phyloP scores from a whole-genome alignment of 192 early-diverging fungal genomes.

The Mortierella antarctica region DNA sequence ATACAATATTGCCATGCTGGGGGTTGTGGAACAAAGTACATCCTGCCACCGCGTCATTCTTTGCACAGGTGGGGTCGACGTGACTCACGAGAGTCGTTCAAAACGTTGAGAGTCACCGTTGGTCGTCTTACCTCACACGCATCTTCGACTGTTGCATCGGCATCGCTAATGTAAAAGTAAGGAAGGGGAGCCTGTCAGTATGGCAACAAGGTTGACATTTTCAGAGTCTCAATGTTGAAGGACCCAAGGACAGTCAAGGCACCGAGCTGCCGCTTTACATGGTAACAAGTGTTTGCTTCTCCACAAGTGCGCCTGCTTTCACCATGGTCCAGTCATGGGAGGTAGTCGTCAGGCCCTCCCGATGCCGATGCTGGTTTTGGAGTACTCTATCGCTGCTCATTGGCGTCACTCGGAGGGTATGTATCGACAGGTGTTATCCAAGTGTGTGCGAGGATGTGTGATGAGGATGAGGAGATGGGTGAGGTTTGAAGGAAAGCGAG shows the following conservation, averaged over 20 bases:
- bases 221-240: background rate
- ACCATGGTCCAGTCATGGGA: conserved; percentile 72
- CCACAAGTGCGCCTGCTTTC: conserved; percentile 67
- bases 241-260: background rate
- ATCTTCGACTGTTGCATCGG: conserved; percentile 69
- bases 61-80: no score
- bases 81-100: no score
- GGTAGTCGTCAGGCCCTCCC: conserved; percentile 56
- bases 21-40: no score
- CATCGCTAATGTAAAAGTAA: conserved; percentile 55
- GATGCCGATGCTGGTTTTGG: conserved; percentile 31
- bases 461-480: no score
- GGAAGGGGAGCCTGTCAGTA: background rate
- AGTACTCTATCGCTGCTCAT: conserved; percentile 35
- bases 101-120: no score
- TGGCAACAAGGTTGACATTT: background rate
- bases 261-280: conserved; percentile 55
- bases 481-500: no score
- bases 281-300: conserved; percentile 71
- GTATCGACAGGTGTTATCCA: no score
- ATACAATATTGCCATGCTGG: no score
- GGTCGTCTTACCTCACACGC: conserved; percentile 67
- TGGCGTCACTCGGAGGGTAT: background rate
- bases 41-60: no score
- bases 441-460: no score